Conservation (phyloP, 2,329 filamentous ascomycete species). For the Blumeriella jaapii region DNA sequence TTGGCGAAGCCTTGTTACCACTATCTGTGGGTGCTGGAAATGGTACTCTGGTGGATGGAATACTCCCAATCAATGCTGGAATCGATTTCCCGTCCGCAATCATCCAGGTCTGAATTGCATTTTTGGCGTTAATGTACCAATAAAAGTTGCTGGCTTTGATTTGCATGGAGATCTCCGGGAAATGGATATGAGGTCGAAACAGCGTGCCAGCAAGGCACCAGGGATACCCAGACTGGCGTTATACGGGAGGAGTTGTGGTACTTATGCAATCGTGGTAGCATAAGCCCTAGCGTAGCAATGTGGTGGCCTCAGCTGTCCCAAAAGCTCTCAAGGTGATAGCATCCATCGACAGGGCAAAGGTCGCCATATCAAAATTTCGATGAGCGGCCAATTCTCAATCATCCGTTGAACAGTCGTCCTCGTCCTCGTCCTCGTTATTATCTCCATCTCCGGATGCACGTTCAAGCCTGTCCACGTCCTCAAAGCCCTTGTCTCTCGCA, state of each 20-base stretch:
- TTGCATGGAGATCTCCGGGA: not conserved
- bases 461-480: slow-evolving; percentile 18
- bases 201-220: no score
- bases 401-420: not conserved
- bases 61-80: slow-evolving; percentile 11
- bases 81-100: slow-evolving; percentile 17
- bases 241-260: not conserved
- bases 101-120: slow-evolving; percentile 10
- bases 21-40: slow-evolving; percentile 19
- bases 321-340: no score
- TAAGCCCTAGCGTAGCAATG: no score
- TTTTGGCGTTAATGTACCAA: not conserved
- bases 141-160: not conserved
- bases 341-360: no score
- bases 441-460: slow-evolving; percentile 26
- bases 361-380: no score
- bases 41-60: slow-evolving; percentile 14
- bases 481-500: not conserved
- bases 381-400: no score
- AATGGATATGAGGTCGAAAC: no score
- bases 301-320: no score
- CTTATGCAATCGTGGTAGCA: no score
- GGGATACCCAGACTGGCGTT: slow-evolving; percentile 6
- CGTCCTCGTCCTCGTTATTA: slow-evolving; percentile 13
- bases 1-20: slow-evolving; percentile 39